Base-by-base conservation (phyloP, 2,329 filamentous ascomycete genomes). In the Epichloe elymi region DNA sequence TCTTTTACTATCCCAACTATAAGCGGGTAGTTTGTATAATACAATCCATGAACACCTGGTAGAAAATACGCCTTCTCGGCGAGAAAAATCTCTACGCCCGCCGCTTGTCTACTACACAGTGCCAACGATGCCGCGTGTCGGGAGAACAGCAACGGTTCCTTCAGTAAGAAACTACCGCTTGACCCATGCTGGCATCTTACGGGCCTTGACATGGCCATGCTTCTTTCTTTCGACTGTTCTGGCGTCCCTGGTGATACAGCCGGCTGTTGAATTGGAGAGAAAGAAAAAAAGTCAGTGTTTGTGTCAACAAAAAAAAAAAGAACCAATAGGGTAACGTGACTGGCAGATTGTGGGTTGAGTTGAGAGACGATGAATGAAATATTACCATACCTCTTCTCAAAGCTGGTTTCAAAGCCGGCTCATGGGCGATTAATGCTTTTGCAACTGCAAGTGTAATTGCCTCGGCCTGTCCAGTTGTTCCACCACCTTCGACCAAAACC, bases 151-250 rank as follows among this genome's bases (percentile, higher is more conserved):
- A 10, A n/a, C 12, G 19, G 3, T 20, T 46, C 30, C 7, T 8
- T 4, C 10, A 48, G 8, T 11, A 14, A 37, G 14, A 11, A 23
- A 36, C 49, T 75, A 82, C 72, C 78, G 72, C 82, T 96, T 97
- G 77, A 97, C 90, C 93, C 94, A 98, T 61, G 93, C 80, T 54
- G 91, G 91, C 82, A 86, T 94, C 82, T 98, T 98, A 71, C 93
- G 86, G 53, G 93, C 91, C 79, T 98, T 98, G 72, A 95, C 70
- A 64, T 88, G 88, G 60, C 93, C 94, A 52, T 88, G 81, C 80
- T 98, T 97, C 83, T 98, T 98, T 68, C 93, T 91, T 73, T 98
- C 93, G 59, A 98, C 94, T 63, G 77, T 83, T 72, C 91, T 88
- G 52, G 84, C 80, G 73, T 98, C 91, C 64, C 91, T 85, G 49